These are phyloP conservation scores for Bryoglossum gracile DNA, from an alignment of 495 filamentous ascomycete genomes.

Conservation along the genomic window DNA sequence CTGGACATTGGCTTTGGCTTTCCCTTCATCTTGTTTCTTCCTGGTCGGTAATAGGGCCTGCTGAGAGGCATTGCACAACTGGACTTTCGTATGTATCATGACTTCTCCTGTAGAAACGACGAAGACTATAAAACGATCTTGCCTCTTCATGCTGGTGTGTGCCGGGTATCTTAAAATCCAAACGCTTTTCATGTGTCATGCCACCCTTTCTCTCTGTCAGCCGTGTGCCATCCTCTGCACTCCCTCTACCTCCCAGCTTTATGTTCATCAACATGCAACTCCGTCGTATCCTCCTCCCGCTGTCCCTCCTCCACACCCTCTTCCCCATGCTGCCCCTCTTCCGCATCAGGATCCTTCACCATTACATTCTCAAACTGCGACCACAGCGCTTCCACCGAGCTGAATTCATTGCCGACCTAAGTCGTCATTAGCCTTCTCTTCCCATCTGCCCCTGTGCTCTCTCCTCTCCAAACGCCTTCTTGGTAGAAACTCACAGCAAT, in stretches of 20 bases:
- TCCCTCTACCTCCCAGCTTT: too few relatives aligned
- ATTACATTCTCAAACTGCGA: slow-evolving; percentile 95
- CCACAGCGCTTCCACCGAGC: slow-evolving; percentile 94
- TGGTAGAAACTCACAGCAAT: slow-evolving; percentile 55
- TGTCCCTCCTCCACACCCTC: slow-evolving; percentile 22
- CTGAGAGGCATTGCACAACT: slow-evolving; percentile 17
- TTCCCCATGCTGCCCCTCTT: slow-evolving; percentile 32
- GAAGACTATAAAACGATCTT: slow-evolving; percentile 14
- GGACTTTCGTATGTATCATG: slow-evolving; percentile 25
- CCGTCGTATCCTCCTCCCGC: slow-evolving; percentile 20
- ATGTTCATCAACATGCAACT: slow-evolving; percentile 19
- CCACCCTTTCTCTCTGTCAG: slow-evolving; percentile 8
- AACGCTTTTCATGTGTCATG: slow-evolving; percentile 3
- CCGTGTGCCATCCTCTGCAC: slow-evolving; percentile 6
- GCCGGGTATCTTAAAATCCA: slow-evolving; percentile 29
- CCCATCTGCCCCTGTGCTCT: not conserved
- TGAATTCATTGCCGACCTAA: slow-evolving; percentile 92
- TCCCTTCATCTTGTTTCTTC: slow-evolving; percentile 12
- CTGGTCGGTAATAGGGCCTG: slow-evolving; percentile 18
- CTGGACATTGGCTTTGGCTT: slow-evolving; percentile 3
- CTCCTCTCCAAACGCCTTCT: not conserved
- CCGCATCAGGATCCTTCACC: slow-evolving; percentile 60
- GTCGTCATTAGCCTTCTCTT: not conserved
- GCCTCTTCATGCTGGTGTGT: not conserved
- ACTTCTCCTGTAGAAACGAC: slow-evolving; percentile 16